Base-by-base conservation (phyloP, 208 protist species). In the Trypanosoma lewisi region DNA sequence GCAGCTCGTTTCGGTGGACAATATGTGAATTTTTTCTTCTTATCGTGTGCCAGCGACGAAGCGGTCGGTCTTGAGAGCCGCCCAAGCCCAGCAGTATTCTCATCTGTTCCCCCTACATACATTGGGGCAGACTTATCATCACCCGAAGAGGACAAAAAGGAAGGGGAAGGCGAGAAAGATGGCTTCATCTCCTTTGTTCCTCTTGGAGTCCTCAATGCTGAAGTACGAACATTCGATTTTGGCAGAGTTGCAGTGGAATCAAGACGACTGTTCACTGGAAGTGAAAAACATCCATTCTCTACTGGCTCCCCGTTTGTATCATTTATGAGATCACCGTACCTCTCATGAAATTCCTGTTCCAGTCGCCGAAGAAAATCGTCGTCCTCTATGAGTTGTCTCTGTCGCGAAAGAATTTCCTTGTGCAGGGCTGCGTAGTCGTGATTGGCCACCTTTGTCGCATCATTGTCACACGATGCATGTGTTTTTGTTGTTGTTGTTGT, bases 281-380 rank as follows among this genome's bases (percentile, higher is more conserved):
- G 2, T 25, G 19, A n/a, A 14, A 17, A 36, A 47, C 8, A 25
- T 16, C 28, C n/a, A 12, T 37, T 17, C 7, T 62, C 27, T 11
- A 1, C 17, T 23, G 7, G 19, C 27, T 62, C 63, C 8, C n/a
- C 33, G 14, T 6, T 30, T 16, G n/a, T 34, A 14, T 62, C 63
- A 33, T 49, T 39, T 12, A 69, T 54, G n/a, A 69, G 63, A 53
- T 41, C 16, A 33, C 42, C 37, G 33, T 69, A 69, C 44, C 36
- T 57, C 33, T 69, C 63, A 16, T 69, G 39, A 54, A 69, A 69
- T 33, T 69, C 63, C 17, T 50, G 3, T 27, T 69, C 63, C 34
- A 69, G 17, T 27, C 44, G 52, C 14, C 33, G 37, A 12, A 69
- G 44, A 55, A 69, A 69, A 4, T 69, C 53, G 11, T 57, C 53